A percentile compares a stretch with the other conserved stretches of the same genome.
Evolutionary conservation across 2,329 filamentous ascomycete species (phyloP).

Genomic region (Pseudohalonectria lignicola): DNA sequence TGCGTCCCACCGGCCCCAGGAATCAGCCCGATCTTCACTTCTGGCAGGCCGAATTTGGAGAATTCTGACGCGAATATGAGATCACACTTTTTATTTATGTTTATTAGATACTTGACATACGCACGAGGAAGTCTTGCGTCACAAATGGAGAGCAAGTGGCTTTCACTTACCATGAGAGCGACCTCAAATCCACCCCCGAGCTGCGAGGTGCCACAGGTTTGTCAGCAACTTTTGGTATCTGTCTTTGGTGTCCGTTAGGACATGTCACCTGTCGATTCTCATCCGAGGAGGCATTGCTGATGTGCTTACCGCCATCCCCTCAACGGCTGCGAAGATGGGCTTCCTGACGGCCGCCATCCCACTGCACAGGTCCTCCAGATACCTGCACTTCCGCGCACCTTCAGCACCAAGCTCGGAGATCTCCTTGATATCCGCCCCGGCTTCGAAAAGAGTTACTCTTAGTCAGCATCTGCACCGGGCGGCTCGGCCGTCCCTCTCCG

Average conservation of each 20-base stretch:
- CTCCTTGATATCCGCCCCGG: conserved; percentile 23
- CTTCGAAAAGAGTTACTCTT: too few species aligned
- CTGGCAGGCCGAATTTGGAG: conserved; percentile 18
- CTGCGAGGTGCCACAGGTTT: too few species aligned
- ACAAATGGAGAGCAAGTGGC: too few species aligned
- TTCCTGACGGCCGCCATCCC: conserved; percentile 26
- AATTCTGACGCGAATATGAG: conserved; percentile 18
- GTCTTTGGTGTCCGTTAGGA: too few species aligned
- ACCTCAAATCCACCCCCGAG: conserved; percentile 40
- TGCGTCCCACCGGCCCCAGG: conserved; percentile 19
- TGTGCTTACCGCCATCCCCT: conserved; percentile 38
- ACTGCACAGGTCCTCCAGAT: conserved; percentile 27
- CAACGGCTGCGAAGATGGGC: conserved; percentile 36
- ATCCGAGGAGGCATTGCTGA: too few species aligned
- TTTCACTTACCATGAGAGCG: conserved; percentile 26
- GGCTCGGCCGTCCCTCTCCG: too few species aligned
- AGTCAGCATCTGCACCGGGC: too few species aligned
- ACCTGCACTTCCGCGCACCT: conserved; percentile 15
- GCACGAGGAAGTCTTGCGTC: too few species aligned
- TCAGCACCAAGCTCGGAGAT: conserved; percentile 16
- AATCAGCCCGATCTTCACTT: conserved; percentile 18
- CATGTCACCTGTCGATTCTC: too few species aligned
- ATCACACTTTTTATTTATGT: too few species aligned
- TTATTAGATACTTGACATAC: too few species aligned
- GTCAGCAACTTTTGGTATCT: too few species aligned